These are phyloP conservation scores for Gaillardinia entomophila DNA, from an alignment of 805 yeast genomes.

Conservation along the genomic window DNA sequence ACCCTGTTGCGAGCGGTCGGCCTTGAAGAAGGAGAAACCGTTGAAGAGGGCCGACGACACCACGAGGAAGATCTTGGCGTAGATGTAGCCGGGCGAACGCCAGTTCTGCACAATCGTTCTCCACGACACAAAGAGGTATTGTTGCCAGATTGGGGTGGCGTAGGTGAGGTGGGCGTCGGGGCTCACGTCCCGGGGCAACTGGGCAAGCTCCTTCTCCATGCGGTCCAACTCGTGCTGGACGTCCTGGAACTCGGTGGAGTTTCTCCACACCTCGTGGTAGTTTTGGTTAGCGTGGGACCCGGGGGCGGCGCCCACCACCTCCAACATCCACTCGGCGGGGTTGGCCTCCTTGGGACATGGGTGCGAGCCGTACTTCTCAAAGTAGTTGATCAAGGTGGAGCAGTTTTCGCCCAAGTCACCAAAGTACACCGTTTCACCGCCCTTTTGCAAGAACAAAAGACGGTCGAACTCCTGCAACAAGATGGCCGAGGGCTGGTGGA, in stretches of 20 bases:
- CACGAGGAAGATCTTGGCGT: slow-evolving; percentile 55
- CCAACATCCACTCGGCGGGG: slow-evolving; percentile 90
- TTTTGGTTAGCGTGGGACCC: slow-evolving; percentile 71
- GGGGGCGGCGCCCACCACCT: slow-evolving; percentile 79
- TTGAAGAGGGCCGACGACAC: slow-evolving; percentile 51
- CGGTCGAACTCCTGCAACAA: slow-evolving; percentile 65
- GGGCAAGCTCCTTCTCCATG: slow-evolving; percentile 55
- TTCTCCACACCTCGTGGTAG: slow-evolving; percentile 72
- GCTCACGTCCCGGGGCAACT: slow-evolving; percentile 9
- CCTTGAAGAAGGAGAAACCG: slow-evolving; percentile 71
- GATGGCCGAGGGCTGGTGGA: slow-evolving; percentile 74
- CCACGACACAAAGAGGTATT: slow-evolving; percentile 10
- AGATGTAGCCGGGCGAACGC: slow-evolving; percentile 59
- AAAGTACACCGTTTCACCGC: slow-evolving; percentile 77
- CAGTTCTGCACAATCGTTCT: slow-evolving; percentile 42
- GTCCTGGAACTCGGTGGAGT: slow-evolving; percentile 55
- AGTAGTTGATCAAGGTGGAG: slow-evolving; percentile 51
- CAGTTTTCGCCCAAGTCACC: slow-evolving; percentile 75
- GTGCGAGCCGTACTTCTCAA: slow-evolving; percentile 69
- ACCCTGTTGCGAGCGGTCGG: slow-evolving; percentile 50
- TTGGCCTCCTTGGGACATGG: slow-evolving; percentile 53
- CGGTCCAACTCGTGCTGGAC: slow-evolving; percentile 54
- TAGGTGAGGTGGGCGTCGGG: slow-evolving; percentile 18
- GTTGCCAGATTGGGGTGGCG: slow-evolving; percentile 14
- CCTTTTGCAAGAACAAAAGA: slow-evolving; percentile 59